Percentiles rank a stretch among this genome's conserved stretches.
Evolutionary conservation across 2,329 filamentous ascomycete genomes (phyloP).

Genomic region (Hypoxylon sp.): DNA sequence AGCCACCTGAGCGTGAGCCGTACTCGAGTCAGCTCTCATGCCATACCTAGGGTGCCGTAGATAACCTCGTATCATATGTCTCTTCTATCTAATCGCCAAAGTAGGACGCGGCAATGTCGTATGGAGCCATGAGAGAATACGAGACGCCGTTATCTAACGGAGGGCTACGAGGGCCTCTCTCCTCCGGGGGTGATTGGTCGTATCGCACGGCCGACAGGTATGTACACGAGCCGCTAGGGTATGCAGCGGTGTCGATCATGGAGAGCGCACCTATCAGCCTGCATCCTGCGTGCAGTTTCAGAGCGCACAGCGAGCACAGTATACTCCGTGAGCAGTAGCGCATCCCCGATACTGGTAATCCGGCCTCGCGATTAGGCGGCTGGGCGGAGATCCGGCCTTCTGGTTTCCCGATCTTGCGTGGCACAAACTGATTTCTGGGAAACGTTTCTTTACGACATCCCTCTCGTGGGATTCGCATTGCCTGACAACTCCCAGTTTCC

Average conservation of each 20-base stretch:
- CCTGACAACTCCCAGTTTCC: not conserved
- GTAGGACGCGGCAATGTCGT: not conserved
- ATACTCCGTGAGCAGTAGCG: conserved; percentile 10
- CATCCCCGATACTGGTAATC: not conserved
- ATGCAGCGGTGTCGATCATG: conserved; percentile 29
- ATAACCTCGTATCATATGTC: conserved; percentile 11
- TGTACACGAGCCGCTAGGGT: conserved; percentile 21
- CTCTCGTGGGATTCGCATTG: not conserved
- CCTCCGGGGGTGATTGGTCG: conserved; percentile 21
- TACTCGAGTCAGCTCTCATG: no score
- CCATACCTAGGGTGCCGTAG: no score
- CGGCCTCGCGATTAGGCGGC: not conserved
- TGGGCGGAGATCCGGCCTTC: not conserved
- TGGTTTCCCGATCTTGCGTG: not conserved
- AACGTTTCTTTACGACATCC: no score
- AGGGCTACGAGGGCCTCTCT: conserved; percentile 6
- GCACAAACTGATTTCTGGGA: no score
- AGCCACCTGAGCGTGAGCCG: no score
- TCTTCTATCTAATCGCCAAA: not conserved
- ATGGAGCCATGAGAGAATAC: conserved; percentile 18
- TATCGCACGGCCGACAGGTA: conserved; percentile 23
- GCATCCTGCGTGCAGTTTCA: no score
- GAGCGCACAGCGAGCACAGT: no score
- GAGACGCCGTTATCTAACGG: conserved; percentile 19
- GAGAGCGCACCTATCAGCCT: no score